A percentile compares a stretch with the other conserved stretches of the same genome.
Evolutionary conservation across 352 stramenopile species (phyloP).

Genomic region (Phytophthora macrochlamydospora): DNA sequence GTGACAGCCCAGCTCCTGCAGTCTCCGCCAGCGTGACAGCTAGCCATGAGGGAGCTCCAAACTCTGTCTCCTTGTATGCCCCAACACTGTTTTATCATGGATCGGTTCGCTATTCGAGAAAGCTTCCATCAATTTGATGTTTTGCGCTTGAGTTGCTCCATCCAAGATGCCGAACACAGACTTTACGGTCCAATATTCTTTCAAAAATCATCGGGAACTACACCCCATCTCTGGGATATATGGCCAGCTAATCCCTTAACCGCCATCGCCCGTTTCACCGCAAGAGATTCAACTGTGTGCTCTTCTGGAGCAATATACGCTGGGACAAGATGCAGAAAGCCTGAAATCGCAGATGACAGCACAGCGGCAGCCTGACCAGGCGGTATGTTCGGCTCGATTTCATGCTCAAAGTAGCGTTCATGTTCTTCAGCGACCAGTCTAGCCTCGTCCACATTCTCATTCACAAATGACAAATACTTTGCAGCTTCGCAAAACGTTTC

Average conservation of each 20-base stretch:
- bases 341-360: conserved; percentile 60
- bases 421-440: conserved; percentile 39
- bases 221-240: conserved; percentile 50
- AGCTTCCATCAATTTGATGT: conserved; percentile 40
- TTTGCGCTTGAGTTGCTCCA: conserved; percentile 20
- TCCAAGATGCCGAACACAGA: conserved; percentile 45
- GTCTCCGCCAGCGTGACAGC: conserved; percentile 19
- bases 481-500: conserved; percentile 73
- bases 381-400: conserved; percentile 59
- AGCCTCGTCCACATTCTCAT: conserved; percentile 73
- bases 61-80: conserved; percentile 5
- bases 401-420: conserved; percentile 60
- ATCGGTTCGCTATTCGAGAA: conserved; percentile 40
- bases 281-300: conserved; percentile 3
- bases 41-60: conserved; percentile 26
- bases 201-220: conserved; percentile 66
- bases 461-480: conserved; percentile 73
- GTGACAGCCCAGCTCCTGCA: conserved; percentile 22
- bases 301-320: conserved; percentile 40
- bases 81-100: neutral
- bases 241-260: conserved; percentile 79
- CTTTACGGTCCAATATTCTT: conserved; percentile 77
- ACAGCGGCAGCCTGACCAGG: conserved; percentile 54
- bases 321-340: conserved; percentile 44
- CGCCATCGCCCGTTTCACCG: conserved; percentile 41